phyloP scores from a whole-genome alignment of 2,329 filamentous ascomycete genomes.

The Teratosphaeria gauchensis region DNA sequence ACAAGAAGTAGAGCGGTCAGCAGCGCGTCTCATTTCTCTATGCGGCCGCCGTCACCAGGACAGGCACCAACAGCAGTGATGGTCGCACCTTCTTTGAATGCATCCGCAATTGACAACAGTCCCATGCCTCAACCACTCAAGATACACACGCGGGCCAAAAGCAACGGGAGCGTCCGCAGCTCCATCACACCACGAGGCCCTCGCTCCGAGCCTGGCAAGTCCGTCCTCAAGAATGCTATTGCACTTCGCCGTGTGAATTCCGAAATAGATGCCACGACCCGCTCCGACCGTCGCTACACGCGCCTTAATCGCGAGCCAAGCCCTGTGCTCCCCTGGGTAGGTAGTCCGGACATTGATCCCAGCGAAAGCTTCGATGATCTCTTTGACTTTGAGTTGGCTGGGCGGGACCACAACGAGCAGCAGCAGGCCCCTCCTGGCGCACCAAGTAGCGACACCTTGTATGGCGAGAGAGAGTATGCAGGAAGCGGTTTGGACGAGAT shows the following conservation, averaged over 20 bases:
- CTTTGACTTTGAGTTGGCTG: constrained; percentile 14
- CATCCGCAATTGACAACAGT: not conserved
- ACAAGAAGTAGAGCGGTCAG: not conserved
- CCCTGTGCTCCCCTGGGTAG: constrained; percentile 23
- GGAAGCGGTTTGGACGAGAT: constrained; percentile 17
- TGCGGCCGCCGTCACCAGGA: not conserved
- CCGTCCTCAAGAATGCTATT: constrained; percentile 30
- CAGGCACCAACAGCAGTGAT: not conserved
- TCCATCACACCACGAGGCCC: constrained; percentile 11
- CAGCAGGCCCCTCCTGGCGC: not conserved
- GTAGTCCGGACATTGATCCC: constrained; percentile 6
- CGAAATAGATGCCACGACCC: constrained; percentile 22
- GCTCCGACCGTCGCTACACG: constrained; percentile 29
- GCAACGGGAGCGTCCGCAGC: not conserved
- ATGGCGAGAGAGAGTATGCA: constrained; percentile 1
- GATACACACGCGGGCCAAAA: not conserved
- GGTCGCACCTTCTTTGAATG: not conserved
- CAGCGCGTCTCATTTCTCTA: not conserved
- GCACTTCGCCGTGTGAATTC: constrained; percentile 36
- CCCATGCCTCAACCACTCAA: not conserved
- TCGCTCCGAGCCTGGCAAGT: constrained; percentile 26
- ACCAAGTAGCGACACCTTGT: constrained; percentile 1
- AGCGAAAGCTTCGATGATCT: constrained; percentile 14
- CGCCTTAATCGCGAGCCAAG: constrained; percentile 31
- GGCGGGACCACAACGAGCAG: not conserved